phyloP scores from a whole-genome alignment of 1,139 yeast genomes.

The Magnusiomyces fungicola region DNA sequence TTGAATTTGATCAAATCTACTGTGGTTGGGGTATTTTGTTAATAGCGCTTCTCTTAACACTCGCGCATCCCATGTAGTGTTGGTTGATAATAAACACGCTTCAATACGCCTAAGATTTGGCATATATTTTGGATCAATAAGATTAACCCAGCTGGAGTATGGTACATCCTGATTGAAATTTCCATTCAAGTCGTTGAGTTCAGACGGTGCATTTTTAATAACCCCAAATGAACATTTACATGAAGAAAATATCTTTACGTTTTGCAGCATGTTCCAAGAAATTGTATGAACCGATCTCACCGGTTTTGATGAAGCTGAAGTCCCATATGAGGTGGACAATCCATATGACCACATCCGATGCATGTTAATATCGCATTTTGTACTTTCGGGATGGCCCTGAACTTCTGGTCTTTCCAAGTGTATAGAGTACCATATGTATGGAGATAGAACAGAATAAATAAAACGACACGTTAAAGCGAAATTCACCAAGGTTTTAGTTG shows the following conservation, averaged over 20 bases:
- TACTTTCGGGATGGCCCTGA: background rate
- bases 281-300: background rate
- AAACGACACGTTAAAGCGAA: background rate
- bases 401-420: slow-evolving; percentile 1
- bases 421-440: background rate
- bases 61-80: background rate
- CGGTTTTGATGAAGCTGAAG: background rate
- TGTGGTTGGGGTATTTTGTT: background rate
- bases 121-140: background rate
- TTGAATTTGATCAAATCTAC: background rate
- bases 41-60: background rate
- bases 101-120: background rate
- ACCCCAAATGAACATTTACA: background rate
- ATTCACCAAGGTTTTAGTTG: background rate
- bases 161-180: background rate
- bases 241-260: background rate
- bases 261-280: background rate
- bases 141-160: background rate
- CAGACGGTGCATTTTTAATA: background rate
- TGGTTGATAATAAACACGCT: background rate
- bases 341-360: background rate
- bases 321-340: background rate
- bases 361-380: background rate
- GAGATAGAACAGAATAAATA: background rate
- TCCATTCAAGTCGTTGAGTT: background rate